phyloP scores from a whole-genome alignment of 176 grass and related monocot species.

The Cymbopogon citratus region DNA sequence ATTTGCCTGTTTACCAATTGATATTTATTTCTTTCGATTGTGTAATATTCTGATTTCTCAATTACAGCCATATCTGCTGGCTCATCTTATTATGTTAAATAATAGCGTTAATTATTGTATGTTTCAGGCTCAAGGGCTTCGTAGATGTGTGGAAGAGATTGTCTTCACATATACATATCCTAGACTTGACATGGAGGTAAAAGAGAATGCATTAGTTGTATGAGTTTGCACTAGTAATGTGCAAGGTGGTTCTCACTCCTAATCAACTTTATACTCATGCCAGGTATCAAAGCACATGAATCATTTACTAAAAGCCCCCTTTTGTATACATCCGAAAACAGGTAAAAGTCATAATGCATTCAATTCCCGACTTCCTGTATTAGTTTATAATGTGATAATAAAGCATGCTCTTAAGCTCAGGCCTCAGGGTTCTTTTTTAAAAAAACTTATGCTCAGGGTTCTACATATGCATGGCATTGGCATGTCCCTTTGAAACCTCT shows the following conservation, averaged over 20 bases:
- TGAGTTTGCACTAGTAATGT: conserved; percentile 11
- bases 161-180: conserved; percentile 92
- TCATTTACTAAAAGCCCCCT: conserved; percentile 94
- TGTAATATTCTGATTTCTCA: background rate
- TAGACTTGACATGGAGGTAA: conserved; percentile 97
- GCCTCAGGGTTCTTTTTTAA: too few relatives aligned
- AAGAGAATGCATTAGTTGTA: background rate
- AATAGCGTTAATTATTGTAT: conserved; percentile 7
- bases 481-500: conserved; percentile 7
- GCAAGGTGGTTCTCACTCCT: background rate
- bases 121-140: conserved; percentile 52
- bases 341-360: conserved; percentile 23
- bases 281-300: conserved; percentile 98
- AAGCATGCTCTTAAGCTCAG: too few relatives aligned
- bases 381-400: too few relatives aligned
- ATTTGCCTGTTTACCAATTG: background rate
- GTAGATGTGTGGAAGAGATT: conserved; percentile 88
- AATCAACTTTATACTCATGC: conserved; percentile 6
- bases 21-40: background rate
- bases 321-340: conserved; percentile 92
- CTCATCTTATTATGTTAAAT: conserved; percentile 1
- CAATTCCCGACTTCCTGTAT: too few relatives aligned
- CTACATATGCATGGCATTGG: background rate
- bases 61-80: background rate
- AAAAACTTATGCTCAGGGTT: too few relatives aligned